Conservation (phyloP, 2,329 filamentous ascomycete species). For the Talaromyces atroroseus region DNA sequence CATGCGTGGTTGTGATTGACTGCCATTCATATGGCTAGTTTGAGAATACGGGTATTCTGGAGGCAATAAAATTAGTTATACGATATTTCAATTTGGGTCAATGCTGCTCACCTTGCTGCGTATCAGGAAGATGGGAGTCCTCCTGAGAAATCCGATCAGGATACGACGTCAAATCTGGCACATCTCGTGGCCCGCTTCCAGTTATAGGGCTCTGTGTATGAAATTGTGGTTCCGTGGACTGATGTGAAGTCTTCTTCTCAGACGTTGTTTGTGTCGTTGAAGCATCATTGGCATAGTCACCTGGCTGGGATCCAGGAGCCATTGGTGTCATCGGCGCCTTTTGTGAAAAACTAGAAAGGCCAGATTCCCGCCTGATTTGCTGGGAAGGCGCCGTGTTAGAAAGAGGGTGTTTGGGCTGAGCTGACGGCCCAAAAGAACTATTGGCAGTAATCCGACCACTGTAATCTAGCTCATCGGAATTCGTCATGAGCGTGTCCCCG, state of each 20-base stretch:
- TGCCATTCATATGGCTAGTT: slow-evolving; percentile 25
- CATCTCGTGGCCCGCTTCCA: slow-evolving; percentile 41
- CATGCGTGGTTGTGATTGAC: slow-evolving; percentile 33
- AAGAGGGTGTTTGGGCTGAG: slow-evolving; percentile 43
- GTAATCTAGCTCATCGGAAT: slow-evolving; percentile 42
- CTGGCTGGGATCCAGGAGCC: slow-evolving; percentile 52
- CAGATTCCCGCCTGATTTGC: slow-evolving; percentile 40
- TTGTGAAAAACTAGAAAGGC: slow-evolving; percentile 44
- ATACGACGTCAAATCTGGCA: slow-evolving; percentile 51
- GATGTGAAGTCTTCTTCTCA: slow-evolving; percentile 73
- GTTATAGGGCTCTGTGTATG: slow-evolving; percentile 58
- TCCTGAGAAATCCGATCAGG: slow-evolving; percentile 49
- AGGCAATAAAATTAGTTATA: slow-evolving; percentile 15
- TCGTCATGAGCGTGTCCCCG: slow-evolving; percentile 59
- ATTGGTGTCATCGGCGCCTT: slow-evolving; percentile 53
- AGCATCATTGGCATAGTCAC: slow-evolving; percentile 73
- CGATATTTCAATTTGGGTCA: too few relatives aligned
- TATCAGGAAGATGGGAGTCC: slow-evolving; percentile 57
- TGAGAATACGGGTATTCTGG: slow-evolving; percentile 27
- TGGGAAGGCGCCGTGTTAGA: slow-evolving; percentile 45
- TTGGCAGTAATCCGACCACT: slow-evolving; percentile 39
- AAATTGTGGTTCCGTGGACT: slow-evolving; percentile 61
- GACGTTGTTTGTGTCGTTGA: slow-evolving; percentile 81
- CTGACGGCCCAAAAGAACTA: slow-evolving; percentile 47
- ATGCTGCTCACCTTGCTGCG: slow-evolving; percentile 50